These are phyloP conservation scores for Trypanosoma avium DNA, from an alignment of 208 protist genomes.

Conservation along the genomic window DNA sequence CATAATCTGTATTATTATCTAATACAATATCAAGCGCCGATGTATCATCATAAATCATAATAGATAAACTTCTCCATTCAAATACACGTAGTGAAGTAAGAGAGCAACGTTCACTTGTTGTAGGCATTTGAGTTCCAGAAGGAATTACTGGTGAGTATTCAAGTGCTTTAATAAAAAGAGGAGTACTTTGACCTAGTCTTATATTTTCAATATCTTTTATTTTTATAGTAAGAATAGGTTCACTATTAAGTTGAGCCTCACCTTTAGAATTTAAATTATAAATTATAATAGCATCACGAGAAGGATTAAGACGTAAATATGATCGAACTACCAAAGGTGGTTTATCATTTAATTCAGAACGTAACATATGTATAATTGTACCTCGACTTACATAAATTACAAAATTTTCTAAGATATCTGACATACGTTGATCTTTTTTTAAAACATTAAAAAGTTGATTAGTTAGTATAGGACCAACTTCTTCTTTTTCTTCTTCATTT, in stretches of 20 bases:
- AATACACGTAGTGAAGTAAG: slow-evolving; percentile 14
- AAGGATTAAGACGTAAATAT: background rate
- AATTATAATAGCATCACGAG: background rate
- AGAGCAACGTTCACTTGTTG: background rate
- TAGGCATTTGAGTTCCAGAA: slow-evolving; percentile 12
- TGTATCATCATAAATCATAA: background rate
- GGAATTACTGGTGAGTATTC: slow-evolving; percentile 7
- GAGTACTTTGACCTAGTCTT: slow-evolving; percentile 23
- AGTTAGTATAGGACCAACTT: slow-evolving; percentile 7
- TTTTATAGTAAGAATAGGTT: background rate
- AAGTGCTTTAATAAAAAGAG: slow-evolving; percentile 4
- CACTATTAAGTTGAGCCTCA: background rate
- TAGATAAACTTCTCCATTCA: slow-evolving; percentile 10
- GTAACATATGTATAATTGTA: slow-evolving; percentile 1
- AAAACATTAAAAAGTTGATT: slow-evolving; percentile 2
- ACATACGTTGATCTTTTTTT: slow-evolving; percentile 8
- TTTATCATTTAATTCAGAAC: background rate
- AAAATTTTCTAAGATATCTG: background rate
- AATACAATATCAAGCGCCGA: slow-evolving; percentile 13
- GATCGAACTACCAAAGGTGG: background rate
- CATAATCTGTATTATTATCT: slow-evolving; percentile 14
- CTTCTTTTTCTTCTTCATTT: background rate
- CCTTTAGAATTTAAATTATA: slow-evolving; percentile 1
- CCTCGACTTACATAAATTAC: background rate
- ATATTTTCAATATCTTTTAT: slow-evolving; percentile 10